phyloP scores from a whole-genome alignment of 1,139 yeast genomes.

The Debaryomyces sp. region DNA sequence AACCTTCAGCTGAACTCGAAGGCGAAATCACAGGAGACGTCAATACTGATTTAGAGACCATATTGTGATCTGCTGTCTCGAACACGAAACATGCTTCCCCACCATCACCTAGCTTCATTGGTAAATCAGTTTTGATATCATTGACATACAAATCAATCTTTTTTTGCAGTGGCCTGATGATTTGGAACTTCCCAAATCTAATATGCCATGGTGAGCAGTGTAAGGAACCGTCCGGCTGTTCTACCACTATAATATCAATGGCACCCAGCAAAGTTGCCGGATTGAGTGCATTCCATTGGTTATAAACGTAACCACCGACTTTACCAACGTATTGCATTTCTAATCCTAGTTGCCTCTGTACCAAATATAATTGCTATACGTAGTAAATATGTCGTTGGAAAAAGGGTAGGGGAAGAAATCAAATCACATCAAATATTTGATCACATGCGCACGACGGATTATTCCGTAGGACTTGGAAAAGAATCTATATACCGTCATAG shows the following conservation, averaged over 20 bases:
- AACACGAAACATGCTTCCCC: slow-evolving; percentile 98
- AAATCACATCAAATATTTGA: neutral
- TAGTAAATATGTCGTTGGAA: neutral
- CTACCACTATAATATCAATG: slow-evolving; percentile 95
- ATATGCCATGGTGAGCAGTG: slow-evolving; percentile 97
- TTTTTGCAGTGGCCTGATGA: slow-evolving; percentile 94
- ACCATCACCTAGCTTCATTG: slow-evolving; percentile 96
- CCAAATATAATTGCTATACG: neutral
- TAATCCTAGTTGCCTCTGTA: neutral
- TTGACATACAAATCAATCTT: slow-evolving; percentile 88
- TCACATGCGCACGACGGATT: slow-evolving; percentile 4
- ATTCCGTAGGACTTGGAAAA: neutral
- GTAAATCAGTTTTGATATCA: slow-evolving; percentile 77
- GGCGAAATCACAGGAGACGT: slow-evolving; percentile 95
- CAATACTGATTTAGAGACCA: slow-evolving; percentile 73
- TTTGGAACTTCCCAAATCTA: slow-evolving; percentile 90
- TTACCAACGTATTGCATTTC: slow-evolving; percentile 94
- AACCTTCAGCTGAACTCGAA: slow-evolving; percentile 61
- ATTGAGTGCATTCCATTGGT: slow-evolving; percentile 95
- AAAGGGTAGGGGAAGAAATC: neutral
- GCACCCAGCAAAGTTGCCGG: slow-evolving; percentile 98
- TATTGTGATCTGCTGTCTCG: slow-evolving; percentile 65
- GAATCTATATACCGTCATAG: neutral
- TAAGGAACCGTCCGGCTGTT: slow-evolving; percentile 78
- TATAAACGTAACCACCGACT: slow-evolving; percentile 92